Evolutionary conservation across 2,329 filamentous ascomycete species (phyloP).

Genomic region (Pleurostoma richardsiae): DNA sequence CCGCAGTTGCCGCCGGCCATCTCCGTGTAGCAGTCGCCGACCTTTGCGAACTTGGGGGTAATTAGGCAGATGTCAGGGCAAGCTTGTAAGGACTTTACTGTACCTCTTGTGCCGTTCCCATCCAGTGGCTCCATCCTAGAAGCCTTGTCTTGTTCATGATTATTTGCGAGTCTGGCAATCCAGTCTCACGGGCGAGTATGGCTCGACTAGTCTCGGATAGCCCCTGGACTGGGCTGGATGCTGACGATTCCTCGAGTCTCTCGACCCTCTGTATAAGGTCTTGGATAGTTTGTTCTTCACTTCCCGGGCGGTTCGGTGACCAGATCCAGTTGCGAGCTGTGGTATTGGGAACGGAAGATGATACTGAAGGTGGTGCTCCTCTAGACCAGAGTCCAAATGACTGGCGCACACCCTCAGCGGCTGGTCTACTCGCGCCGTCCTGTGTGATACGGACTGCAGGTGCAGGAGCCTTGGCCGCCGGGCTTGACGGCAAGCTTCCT

Average conservation of each 20-base stretch:
- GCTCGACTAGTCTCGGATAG: slow-evolving; percentile 13
- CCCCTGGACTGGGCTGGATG: slow-evolving; percentile 4
- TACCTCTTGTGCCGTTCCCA: slow-evolving; percentile 23
- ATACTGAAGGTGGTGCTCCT: neutral
- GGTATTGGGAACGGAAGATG: neutral
- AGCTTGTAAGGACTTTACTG: neutral
- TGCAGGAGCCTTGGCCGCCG: slow-evolving; percentile 5
- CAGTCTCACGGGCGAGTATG: slow-evolving; percentile 16
- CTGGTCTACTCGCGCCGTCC: neutral
- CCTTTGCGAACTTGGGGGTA: slow-evolving; percentile 16
- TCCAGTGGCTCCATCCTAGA: slow-evolving; percentile 24
- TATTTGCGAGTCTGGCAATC: slow-evolving; percentile 20
- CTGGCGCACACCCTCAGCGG: neutral
- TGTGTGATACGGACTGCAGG: slow-evolving; percentile 2
- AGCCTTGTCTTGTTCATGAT: slow-evolving; percentile 27
- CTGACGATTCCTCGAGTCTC: slow-evolving; percentile 12
- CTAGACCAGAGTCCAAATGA: neutral
- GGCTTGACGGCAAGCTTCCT: slow-evolving; percentile 4
- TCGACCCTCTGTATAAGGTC: slow-evolving; percentile 10
- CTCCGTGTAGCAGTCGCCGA: slow-evolving; percentile 20
- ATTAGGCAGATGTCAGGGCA: neutral
- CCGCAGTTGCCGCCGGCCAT: slow-evolving; percentile 12
- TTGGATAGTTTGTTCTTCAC: neutral
- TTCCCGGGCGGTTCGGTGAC: neutral
- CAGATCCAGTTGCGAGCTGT: neutral